Percentiles rank a stretch among this genome's conserved stretches.
Evolutionary conservation across 495 filamentous ascomycete species (phyloP).

Genomic region (Penicillium odoratum): DNA sequence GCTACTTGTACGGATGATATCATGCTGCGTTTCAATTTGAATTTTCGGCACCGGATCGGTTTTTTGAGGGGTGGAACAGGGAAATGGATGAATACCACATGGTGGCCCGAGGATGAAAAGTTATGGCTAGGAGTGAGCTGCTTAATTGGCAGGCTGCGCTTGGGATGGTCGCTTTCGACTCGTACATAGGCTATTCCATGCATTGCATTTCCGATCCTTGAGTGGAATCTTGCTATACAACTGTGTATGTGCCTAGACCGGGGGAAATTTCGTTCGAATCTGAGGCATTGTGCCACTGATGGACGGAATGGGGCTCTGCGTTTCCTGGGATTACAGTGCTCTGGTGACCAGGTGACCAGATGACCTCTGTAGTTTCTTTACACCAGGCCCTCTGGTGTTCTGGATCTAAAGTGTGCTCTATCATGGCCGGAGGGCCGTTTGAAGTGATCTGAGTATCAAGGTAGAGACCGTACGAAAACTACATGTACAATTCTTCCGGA

Average conservation of each 20-base stretch:
- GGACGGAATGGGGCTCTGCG: neutral
- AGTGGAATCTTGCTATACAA: slow-evolving; percentile 20
- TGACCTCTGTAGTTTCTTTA: neutral
- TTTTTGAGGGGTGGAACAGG: slow-evolving; percentile 23
- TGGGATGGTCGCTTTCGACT: slow-evolving; percentile 27
- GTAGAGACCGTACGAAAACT: neutral
- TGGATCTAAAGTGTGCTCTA: neutral
- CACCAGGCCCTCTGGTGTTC: neutral
- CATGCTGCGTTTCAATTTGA: slow-evolving; percentile 35
- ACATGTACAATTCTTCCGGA: no score
- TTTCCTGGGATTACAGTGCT: neutral
- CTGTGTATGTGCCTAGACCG: slow-evolving; percentile 5
- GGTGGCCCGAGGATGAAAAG: slow-evolving; percentile 30
- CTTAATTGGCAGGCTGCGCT: slow-evolving; percentile 13
- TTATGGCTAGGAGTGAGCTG: slow-evolving; percentile 23
- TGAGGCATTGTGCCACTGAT: neutral
- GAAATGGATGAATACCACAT: slow-evolving; percentile 28
- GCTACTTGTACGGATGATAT: slow-evolving; percentile 40
- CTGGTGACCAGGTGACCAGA: neutral
- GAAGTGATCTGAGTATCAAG: neutral
- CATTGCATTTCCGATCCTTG: slow-evolving; percentile 33
- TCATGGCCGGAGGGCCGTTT: neutral
- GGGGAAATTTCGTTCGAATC: neutral
- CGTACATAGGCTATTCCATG: slow-evolving; percentile 36
- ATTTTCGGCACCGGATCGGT: slow-evolving; percentile 34